phyloP scores from a whole-genome alignment of 75 land plant species.

The Pinus taeda region DNA sequence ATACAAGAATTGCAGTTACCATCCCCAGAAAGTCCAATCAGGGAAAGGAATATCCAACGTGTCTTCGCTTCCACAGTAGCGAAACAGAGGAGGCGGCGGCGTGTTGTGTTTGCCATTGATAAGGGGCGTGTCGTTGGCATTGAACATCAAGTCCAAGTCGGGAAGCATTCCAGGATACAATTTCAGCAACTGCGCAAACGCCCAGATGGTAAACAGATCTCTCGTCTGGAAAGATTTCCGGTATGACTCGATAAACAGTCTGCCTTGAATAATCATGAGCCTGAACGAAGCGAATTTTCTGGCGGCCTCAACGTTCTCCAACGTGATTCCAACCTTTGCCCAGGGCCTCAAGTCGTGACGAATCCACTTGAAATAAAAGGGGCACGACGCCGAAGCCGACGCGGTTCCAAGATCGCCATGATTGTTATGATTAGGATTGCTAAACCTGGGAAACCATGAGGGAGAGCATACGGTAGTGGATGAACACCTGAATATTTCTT shows the following conservation, averaged over 20 bases:
- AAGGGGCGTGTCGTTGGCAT: slow-evolving; percentile 45
- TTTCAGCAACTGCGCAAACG: slow-evolving; percentile 47
- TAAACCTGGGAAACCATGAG: neutral
- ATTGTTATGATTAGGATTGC: neutral
- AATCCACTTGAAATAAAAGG: too few relatives aligned
- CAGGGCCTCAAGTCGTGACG: too few relatives aligned
- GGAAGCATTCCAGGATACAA: slow-evolving; percentile 58
- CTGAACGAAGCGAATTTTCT: slow-evolving; percentile 28
- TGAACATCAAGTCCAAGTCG: slow-evolving; percentile 65
- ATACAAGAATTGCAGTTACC: slow-evolving; percentile 22
- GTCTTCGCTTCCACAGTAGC: slow-evolving; percentile 42
- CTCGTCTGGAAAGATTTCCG: slow-evolving; percentile 43
- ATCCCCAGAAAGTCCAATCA: slow-evolving; percentile 87
- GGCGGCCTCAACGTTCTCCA: slow-evolving; percentile 36
- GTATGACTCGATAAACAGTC: slow-evolving; percentile 30
- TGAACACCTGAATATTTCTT: neutral
- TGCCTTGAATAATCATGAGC: slow-evolving; percentile 36
- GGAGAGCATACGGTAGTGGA: neutral
- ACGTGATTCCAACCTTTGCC: too few relatives aligned
- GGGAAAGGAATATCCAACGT: slow-evolving; percentile 64
- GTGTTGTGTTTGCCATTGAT: slow-evolving; percentile 6
- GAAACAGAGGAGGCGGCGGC: slow-evolving; percentile 60
- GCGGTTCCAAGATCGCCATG: too few relatives aligned
- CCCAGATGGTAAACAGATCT: slow-evolving; percentile 58
- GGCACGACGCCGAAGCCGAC: too few relatives aligned